Base-by-base conservation (phyloP, 176 grass and related monocot species). In the Oryza glaberrima region DNA sequence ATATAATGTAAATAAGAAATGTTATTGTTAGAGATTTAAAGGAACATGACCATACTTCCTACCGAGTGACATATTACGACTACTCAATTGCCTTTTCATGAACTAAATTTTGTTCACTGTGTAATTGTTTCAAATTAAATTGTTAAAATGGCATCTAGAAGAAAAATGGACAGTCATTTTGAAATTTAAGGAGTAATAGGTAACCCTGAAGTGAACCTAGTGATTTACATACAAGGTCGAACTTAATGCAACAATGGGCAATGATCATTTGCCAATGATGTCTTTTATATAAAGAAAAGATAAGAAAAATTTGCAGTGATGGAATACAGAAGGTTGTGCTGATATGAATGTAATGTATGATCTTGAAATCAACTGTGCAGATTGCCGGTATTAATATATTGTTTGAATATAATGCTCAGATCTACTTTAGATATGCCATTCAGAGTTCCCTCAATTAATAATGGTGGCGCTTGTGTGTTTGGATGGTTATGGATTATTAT, bases 1-100 rank as follows among this genome's bases (percentile, higher is more conserved):
- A 19, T 49, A 47, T 44, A 60, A 75, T 48, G 46, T 82, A 85
- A 65, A 19, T 35, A 61, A 70, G 77, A 70, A 52, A 52, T 52
- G 49, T 52, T 52, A 17, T 5, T 17, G 15, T 17, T 16, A 52
- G 49, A 52, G 15, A 52, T 17, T 17, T 52, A 5, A 1, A 6
- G 49, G 15, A 52, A 52, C 15, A 52, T 52, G 49, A 17, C 49
- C 49, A 15, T 52, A 5, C 49, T 52, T 52, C 49, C 49, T 52
- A 52, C 17, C 6, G 15, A 52, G 15, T 52, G 49, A 52, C 49
- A 41, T 41, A 16, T 52, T 17, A 52, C 49, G 15, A 52, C 49
- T 52, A 52, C 49, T 52, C 49, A 52, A 52, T 13, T 17, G 4
- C 0, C 49, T 52, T 52, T 52, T 52, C 16, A 14, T 52, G 14